phyloP scores from a whole-genome alignment of 2,329 filamentous ascomycete genomes.

The Pseudomassariella vexata region DNA sequence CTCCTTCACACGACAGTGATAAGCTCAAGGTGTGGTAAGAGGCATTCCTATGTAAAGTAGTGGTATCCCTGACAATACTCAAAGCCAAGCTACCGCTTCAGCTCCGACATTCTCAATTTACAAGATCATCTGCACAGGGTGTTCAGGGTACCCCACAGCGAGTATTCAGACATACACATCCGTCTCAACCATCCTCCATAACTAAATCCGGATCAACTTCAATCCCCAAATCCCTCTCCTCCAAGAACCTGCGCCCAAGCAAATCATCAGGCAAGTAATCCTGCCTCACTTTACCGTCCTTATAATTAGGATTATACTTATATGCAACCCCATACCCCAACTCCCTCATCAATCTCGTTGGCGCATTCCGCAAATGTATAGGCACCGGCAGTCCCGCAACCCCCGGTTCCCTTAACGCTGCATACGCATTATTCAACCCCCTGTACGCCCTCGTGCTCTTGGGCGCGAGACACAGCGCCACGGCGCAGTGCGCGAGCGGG shows the following conservation, averaged over 20 bases:
- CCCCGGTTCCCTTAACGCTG: slow-evolving; percentile 75
- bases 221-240: slow-evolving; percentile 72
- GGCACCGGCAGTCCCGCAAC: slow-evolving; percentile 78
- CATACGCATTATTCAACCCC: slow-evolving; percentile 72
- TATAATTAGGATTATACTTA: slow-evolving; percentile 93
- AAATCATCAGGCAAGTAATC: slow-evolving; percentile 83
- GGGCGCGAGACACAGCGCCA: slow-evolving; percentile 72
- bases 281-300: slow-evolving; percentile 74
- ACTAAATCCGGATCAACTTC: slow-evolving; percentile 67
- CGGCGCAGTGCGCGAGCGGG: slow-evolving; percentile 79
- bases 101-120: too few species aligned
- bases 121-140: too few species aligned
- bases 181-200: slow-evolving; percentile 27
- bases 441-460: slow-evolving; percentile 88
- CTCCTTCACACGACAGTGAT: too few species aligned
- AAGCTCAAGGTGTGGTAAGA: too few species aligned
- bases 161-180: too few species aligned
- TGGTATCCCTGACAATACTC: too few species aligned
- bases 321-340: slow-evolving; percentile 87
- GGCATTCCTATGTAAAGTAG: too few species aligned
- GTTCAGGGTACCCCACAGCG: too few species aligned
- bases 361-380: slow-evolving; percentile 83
- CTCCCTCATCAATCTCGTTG: slow-evolving; percentile 88
- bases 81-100: too few species aligned
- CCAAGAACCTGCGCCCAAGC: slow-evolving; percentile 66